phyloP scores from a whole-genome alignment of 331 rosid genomes.

The Malus hybrid region DNA sequence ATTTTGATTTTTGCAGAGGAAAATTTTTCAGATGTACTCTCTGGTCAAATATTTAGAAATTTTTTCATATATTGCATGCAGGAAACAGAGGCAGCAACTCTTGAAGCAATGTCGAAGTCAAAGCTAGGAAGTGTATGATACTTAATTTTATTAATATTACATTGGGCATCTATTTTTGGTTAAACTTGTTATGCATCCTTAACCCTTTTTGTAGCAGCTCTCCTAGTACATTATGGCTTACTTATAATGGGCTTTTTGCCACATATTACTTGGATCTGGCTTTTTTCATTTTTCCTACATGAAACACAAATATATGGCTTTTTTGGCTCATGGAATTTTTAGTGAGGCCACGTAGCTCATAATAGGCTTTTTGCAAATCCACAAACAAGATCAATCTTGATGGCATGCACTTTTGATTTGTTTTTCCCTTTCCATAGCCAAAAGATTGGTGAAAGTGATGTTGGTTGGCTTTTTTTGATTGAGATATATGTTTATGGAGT shows the following conservation, averaged over 20 bases:
- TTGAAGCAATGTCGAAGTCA: constrained; percentile 91
- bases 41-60: neutral
- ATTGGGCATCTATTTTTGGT: neutral
- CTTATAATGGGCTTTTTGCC: neutral
- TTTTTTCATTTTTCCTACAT: neutral
- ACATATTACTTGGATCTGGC: neutral
- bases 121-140: constrained; percentile 74
- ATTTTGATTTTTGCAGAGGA: neutral
- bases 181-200: neutral
- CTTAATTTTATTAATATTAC: neutral
- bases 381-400: neutral
- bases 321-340: neutral
- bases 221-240: neutral
- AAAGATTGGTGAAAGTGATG: neutral
- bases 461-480: neutral
- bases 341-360: neutral
- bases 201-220: neutral
- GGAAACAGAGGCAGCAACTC: constrained; percentile 93
- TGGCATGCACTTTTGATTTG: neutral
- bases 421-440: neutral
- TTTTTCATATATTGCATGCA: constrained; percentile 26
- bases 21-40: neutral
- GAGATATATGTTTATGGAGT: neutral
- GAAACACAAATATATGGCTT: neutral
- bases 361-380: neutral